phyloP scores from a whole-genome alignment of 1,284 basidiomycete species.

The Mycena citricolor region DNA sequence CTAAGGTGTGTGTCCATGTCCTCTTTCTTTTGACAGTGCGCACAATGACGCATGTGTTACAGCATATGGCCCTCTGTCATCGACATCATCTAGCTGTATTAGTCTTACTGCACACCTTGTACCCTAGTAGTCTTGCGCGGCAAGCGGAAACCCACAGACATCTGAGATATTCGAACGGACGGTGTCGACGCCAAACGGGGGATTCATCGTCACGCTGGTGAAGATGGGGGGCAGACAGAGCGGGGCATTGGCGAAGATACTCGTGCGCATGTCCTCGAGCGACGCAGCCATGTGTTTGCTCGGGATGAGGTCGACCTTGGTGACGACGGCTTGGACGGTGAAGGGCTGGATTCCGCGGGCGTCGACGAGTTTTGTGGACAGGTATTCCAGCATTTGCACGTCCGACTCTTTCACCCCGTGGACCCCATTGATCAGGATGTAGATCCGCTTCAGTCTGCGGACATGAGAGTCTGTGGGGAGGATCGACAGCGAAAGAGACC shows the following conservation, averaged over 20 bases:
- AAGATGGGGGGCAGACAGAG: slow-evolving; percentile 64
- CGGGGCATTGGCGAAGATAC: slow-evolving; percentile 55
- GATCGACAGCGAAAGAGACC: slow-evolving; percentile 26
- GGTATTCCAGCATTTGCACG: slow-evolving; percentile 55
- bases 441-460: slow-evolving; percentile 64
- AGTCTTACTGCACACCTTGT: too few relatives aligned
- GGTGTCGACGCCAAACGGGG: slow-evolving; percentile 54
- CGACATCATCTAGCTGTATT: slow-evolving; percentile 49
- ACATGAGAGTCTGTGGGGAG: slow-evolving; percentile 2
- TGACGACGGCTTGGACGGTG: slow-evolving; percentile 69
- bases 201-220: slow-evolving; percentile 48
- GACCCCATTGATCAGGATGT: slow-evolving; percentile 65
- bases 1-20: slow-evolving; percentile 47
- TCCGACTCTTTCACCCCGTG: slow-evolving; percentile 61
- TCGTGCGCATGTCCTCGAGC: slow-evolving; percentile 36
- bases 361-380: slow-evolving; percentile 41
- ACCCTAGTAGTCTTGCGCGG: too few relatives aligned
- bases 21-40: slow-evolving; percentile 4
- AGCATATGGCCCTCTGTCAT: slow-evolving; percentile 61
- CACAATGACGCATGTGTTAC: too few relatives aligned
- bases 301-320: slow-evolving; percentile 61
- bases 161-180: slow-evolving; percentile 56
- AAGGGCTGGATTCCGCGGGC: slow-evolving; percentile 44
- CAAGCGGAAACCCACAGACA: slow-evolving; percentile 45
- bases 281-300: slow-evolving; percentile 28